A percentile compares a stretch with the other conserved stretches of the same genome.
These are phyloP conservation scores for Zygosaccharomyces pseudobailii DNA, from an alignment of 1,139 yeast genomes.

Conservation along the genomic window DNA sequence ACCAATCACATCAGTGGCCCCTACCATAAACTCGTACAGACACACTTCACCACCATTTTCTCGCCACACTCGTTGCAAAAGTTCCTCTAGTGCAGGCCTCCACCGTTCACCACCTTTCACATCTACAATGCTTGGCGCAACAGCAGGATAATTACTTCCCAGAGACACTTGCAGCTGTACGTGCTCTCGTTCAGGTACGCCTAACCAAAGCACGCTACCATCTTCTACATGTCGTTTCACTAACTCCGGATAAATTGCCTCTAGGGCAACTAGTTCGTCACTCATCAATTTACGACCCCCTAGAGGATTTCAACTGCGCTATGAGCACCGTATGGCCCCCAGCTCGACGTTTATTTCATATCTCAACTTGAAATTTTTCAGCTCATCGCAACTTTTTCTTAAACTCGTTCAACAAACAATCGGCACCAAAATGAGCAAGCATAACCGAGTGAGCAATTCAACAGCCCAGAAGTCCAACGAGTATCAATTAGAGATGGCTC, in stretches of 20 bases:
- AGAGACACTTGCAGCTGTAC: slow-evolving; percentile 60
- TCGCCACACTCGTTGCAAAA: slow-evolving; percentile 43
- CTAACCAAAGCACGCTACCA: slow-evolving; percentile 43
- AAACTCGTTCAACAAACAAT: not conserved
- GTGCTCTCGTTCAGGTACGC: slow-evolving; percentile 60
- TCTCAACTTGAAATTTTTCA: not conserved
- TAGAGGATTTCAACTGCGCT: slow-evolving; percentile 6
- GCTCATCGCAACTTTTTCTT: slow-evolving; percentile 5
- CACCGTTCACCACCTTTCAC: slow-evolving; percentile 38
- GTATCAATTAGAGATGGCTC: not conserved
- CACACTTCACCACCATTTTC: slow-evolving; percentile 54
- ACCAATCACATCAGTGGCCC: slow-evolving; percentile 48
- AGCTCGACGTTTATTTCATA: not conserved
- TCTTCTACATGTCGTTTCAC: slow-evolving; percentile 39
- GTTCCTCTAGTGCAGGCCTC: slow-evolving; percentile 37
- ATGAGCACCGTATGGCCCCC: not conserved
- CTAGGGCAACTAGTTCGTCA: slow-evolving; percentile 81
- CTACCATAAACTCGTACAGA: slow-evolving; percentile 70
- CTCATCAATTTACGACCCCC: slow-evolving; percentile 46
- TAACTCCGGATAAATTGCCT: slow-evolving; percentile 80
- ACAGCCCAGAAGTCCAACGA: not conserved
- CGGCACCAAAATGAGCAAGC: not conserved
- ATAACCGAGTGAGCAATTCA: not conserved
- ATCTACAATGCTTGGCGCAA: slow-evolving; percentile 52
- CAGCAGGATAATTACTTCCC: slow-evolving; percentile 66